A percentile compares a stretch with the other conserved stretches of the same genome.
Evolutionary conservation across 2,329 filamentous ascomycete genomes (phyloP).

Genomic region (Fusarium devonianum): DNA sequence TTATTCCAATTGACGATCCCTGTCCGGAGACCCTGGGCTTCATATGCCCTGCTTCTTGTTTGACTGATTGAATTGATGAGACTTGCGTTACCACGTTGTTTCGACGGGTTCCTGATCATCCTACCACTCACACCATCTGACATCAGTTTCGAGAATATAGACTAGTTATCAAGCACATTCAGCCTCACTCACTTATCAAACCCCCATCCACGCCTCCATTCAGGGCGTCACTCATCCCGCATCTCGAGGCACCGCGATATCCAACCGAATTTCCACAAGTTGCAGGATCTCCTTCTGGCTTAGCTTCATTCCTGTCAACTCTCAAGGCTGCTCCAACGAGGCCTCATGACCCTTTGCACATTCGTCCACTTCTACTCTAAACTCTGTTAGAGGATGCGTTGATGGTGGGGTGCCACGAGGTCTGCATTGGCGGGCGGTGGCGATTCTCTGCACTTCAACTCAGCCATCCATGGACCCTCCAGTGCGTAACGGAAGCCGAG

Average conservation of each 20-base stretch:
- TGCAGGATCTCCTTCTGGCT: constrained; percentile 20
- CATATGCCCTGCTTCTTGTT: constrained; percentile 28
- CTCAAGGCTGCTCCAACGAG: constrained; percentile 8
- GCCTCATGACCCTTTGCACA: constrained; percentile 30
- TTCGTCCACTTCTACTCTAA: no score
- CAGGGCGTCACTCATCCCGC: constrained; percentile 10
- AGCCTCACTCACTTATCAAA: not conserved
- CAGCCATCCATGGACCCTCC: not conserved
- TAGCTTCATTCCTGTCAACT: constrained; percentile 12
- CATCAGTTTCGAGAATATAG: not conserved
- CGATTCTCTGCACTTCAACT: not conserved
- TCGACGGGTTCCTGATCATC: not conserved
- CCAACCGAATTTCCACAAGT: not conserved
- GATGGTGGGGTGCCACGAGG: not conserved
- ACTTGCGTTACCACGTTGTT: not conserved
- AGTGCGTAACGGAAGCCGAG: no score
- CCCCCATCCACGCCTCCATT: constrained; percentile 2
- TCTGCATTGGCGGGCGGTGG: constrained; percentile 12
- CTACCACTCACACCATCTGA: not conserved
- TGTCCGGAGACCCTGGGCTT: constrained; percentile 20
- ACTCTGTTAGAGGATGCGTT: no score
- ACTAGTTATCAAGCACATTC: not conserved
- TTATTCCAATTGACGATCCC: constrained; percentile 18
- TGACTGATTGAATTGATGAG: constrained; percentile 24
- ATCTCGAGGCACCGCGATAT: constrained; percentile 4